These are phyloP conservation scores for Psilocybe sp. DNA, from an alignment of 768 basidiomycete species.

Conservation along the genomic window DNA sequence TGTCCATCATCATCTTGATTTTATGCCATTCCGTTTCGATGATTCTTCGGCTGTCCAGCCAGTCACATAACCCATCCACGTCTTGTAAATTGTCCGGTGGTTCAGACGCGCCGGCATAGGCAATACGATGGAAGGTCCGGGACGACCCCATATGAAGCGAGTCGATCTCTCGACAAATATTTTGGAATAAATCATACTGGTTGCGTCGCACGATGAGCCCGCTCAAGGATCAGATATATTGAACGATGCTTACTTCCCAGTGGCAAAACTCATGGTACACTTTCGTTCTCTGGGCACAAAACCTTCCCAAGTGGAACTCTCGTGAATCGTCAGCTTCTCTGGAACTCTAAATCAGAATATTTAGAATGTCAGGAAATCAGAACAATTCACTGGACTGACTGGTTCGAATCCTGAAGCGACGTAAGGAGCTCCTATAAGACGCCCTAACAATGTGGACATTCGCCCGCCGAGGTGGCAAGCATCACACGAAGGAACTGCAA, in stretches of 20 bases:
- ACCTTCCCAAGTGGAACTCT: conserved; percentile 71
- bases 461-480: conserved; percentile 78
- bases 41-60: conserved; percentile 69
- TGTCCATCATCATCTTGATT: conserved; percentile 72
- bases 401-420: conserved; percentile 58
- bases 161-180: conserved; percentile 56
- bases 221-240: neutral
- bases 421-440: conserved; percentile 68
- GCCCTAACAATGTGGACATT: conserved; percentile 59
- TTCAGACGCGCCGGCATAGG: conserved; percentile 47
- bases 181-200: conserved; percentile 65
- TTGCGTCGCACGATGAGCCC: conserved; percentile 4
- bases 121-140: conserved; percentile 54
- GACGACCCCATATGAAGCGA: conserved; percentile 38
- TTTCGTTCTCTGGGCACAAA: conserved; percentile 67
- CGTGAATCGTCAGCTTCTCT: neutral
- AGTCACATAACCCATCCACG: conserved; percentile 79
- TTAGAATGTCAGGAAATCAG: no score
- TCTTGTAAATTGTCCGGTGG: conserved; percentile 69
- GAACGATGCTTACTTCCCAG: conserved; percentile 66
- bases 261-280: conserved; percentile 75
- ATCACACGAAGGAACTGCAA: conserved; percentile 67
- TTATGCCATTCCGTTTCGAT: conserved; percentile 71
- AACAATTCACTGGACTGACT: conserved; percentile 8
- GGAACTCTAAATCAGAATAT: no score